phyloP scores from a whole-genome alignment of 2,329 filamentous ascomycete species.

The Biscogniauxia marginata region DNA sequence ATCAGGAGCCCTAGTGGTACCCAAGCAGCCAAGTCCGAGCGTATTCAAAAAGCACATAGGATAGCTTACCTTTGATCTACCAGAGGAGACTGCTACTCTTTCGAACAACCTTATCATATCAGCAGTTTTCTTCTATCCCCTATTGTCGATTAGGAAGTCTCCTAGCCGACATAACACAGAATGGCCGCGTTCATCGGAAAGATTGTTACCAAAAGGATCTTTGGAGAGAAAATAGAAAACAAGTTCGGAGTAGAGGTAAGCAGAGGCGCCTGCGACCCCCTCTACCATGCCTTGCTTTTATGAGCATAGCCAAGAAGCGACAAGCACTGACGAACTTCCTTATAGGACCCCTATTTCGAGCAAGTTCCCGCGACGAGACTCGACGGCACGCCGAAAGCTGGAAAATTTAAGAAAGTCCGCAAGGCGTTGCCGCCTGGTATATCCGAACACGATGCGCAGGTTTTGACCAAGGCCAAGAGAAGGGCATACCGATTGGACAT shows the following conservation, averaged over 20 bases:
- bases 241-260: slow-evolving; percentile 57
- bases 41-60: neutral
- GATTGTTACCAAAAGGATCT: slow-evolving; percentile 45
- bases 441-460: slow-evolving; percentile 74
- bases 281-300: slow-evolving; percentile 25
- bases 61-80: neutral
- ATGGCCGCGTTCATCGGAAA: slow-evolving; percentile 17
- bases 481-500: slow-evolving; percentile 85
- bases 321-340: slow-evolving; percentile 28
- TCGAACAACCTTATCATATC: neutral
- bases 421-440: slow-evolving; percentile 83
- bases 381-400: slow-evolving; percentile 56
- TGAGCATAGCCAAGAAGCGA: slow-evolving; percentile 12
- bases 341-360: slow-evolving; percentile 87
- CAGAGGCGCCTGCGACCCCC: too few species aligned
- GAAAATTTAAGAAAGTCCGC: slow-evolving; percentile 78
- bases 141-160: neutral
- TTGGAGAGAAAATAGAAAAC: slow-evolving; percentile 56
- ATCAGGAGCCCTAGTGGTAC: neutral
- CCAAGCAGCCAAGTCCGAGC: neutral
- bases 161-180: neutral
- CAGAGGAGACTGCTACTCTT: neutral
- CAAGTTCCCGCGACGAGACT: slow-evolving; percentile 72
- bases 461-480: slow-evolving; percentile 83
- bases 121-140: neutral